Base-by-base conservation (phyloP, 345 rosid species). In the Eucalyptus brandiana region DNA sequence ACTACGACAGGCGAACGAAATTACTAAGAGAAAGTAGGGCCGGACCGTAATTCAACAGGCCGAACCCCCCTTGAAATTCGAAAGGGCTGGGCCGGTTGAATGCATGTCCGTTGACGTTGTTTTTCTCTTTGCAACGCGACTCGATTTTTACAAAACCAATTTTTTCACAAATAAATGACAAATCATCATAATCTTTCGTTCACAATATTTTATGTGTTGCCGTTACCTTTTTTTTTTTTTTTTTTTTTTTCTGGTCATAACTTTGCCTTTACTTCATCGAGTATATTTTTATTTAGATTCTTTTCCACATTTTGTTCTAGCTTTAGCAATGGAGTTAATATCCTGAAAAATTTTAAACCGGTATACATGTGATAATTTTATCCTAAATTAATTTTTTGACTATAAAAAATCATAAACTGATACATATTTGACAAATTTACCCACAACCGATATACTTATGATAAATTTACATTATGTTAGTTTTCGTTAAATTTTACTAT, bases 391-490 rank as follows among this genome's bases (percentile, higher is more conserved):
- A 3, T 19, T 19, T 19, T 19, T 53, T 53, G 0, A 19, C 2
- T 4, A 53, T 2, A 18, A n/a, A n/a, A n/a, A n/a, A n/a, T n/a
- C n/a, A 0, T 51, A 7, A 4, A 19, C n/a, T n/a, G n/a, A n/a
- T n/a, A n/a, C n/a, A n/a, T n/a, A n/a, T n/a, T n/a, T n/a, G n/a
- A n/a, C 56, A 53, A 53, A 3, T 19, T 7, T 53, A 53, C 1
- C 56, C 2, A 0, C 0, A 53, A 53, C 0, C 0, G 9, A 53
- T 53, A 18, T 0, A 53, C 1, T 53, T 53, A 0, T 19, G 0
- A 53, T 7, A 53, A 18, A 53, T 53, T 53, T 19, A 53, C 1
- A 0, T 0, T 19, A 0, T 7, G 2, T 53, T 53, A 19, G 0
- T 53, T 53, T 53, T 19, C 1, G 0, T 53, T 53, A 7, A 53